Conservation (phyloP, 768 basidiomycete genomes). For the Sarcomyxa edulis region DNA sequence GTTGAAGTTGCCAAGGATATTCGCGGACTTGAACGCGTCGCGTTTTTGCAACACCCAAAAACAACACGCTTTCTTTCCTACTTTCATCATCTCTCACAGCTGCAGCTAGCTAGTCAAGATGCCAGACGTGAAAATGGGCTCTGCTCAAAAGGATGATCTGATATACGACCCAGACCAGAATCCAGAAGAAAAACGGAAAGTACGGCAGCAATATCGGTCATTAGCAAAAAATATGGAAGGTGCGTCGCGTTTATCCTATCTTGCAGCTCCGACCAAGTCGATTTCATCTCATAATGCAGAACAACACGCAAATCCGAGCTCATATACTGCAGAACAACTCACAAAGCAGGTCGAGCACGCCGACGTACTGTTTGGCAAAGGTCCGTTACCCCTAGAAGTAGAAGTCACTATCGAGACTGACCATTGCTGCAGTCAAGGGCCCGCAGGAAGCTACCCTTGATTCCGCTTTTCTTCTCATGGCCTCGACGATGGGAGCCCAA, state of each 20-base stretch:
- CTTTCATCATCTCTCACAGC: not conserved
- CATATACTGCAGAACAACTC: slow-evolving; percentile 52
- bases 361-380: slow-evolving; percentile 60
- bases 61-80: slow-evolving; percentile 7
- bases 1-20: not conserved
- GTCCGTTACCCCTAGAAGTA: slow-evolving; percentile 20
- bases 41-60: slow-evolving; percentile 3
- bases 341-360: slow-evolving; percentile 51
- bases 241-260: slow-evolving; percentile 20
- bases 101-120: not conserved
- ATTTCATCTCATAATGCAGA: slow-evolving; percentile 16
- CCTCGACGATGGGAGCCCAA: slow-evolving; percentile 74
- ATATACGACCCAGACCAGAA: slow-evolving; percentile 84
- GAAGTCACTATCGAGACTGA: not conserved
- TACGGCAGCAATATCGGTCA: slow-evolving; percentile 70
- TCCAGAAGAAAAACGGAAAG: slow-evolving; percentile 68
- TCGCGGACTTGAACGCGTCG: slow-evolving; percentile 2
- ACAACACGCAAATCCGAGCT: slow-evolving; percentile 47
- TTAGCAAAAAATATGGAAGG: slow-evolving; percentile 64
- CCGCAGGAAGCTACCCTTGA: slow-evolving; percentile 90
- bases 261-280: too few species aligned
- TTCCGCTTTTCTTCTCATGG: slow-evolving; percentile 71
- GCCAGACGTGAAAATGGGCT: slow-evolving; percentile 14
- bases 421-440: slow-evolving; percentile 49
- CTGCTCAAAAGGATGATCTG: slow-evolving; percentile 9